Conservation (phyloP, 2,329 filamentous ascomycete species). For the Didymella keratinophila region DNA sequence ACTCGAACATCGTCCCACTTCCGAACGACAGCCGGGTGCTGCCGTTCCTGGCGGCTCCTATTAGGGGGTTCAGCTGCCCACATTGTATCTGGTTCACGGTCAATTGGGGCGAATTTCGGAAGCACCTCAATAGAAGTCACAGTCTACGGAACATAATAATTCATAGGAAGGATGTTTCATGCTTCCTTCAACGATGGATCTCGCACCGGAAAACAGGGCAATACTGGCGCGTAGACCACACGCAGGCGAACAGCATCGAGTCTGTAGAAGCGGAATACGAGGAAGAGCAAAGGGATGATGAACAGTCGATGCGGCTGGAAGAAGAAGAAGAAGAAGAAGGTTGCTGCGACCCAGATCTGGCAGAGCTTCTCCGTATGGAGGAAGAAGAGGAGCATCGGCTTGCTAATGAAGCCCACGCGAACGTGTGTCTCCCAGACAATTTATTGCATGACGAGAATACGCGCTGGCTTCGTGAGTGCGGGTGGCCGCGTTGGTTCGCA, state of each 20-base stretch:
- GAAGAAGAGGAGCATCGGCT: too few relatives aligned
- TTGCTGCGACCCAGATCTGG: too few relatives aligned
- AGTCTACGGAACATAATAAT: background rate
- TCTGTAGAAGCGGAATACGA: background rate
- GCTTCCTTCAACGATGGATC: conserved; percentile 4
- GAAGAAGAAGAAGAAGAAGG: too few relatives aligned
- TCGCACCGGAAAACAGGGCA: background rate
- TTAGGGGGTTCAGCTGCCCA: background rate
- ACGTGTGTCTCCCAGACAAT: too few relatives aligned
- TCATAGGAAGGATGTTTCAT: background rate
- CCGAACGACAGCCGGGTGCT: background rate
- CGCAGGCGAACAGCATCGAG: background rate
- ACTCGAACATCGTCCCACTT: background rate
- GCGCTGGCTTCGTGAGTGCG: too few relatives aligned
- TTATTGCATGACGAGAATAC: too few relatives aligned
- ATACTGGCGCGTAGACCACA: background rate
- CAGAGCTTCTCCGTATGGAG: too few relatives aligned
- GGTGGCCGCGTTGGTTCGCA: too few relatives aligned
- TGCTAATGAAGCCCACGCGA: too few relatives aligned
- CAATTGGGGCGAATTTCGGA: background rate
- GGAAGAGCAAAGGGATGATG: background rate
- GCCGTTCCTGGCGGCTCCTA: conserved; percentile 1
- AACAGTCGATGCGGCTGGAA: too few relatives aligned
- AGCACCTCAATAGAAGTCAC: background rate
- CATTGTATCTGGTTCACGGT: background rate